phyloP scores from a whole-genome alignment of 2,329 filamentous ascomycete species.

The Arthrinium puccinioides region DNA sequence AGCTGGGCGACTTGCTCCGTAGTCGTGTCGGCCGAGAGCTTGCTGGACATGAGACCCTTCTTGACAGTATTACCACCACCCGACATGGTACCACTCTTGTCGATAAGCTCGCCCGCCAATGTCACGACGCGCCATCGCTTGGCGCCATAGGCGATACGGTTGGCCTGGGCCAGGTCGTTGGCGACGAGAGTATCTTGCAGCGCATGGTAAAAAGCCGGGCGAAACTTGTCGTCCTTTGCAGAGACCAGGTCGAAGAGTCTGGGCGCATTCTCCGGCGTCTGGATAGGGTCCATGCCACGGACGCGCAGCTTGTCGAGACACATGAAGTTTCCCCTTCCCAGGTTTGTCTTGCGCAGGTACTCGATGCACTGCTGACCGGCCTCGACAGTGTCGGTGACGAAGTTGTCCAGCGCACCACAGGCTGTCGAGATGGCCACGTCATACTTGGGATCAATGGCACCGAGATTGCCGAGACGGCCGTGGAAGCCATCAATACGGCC shows the following conservation, averaged over 20 bases:
- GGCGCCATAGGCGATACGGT: slow-evolving; percentile 91
- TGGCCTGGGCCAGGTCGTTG: slow-evolving; percentile 87
- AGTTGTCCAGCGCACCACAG: slow-evolving; percentile 84
- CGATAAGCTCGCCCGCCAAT: slow-evolving; percentile 88
- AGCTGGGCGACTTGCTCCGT: slow-evolving; percentile 86
- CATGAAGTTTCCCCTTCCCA: slow-evolving; percentile 95
- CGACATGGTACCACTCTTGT: slow-evolving; percentile 98
- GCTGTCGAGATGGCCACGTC: slow-evolving; percentile 98
- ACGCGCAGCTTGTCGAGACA: slow-evolving; percentile 80
- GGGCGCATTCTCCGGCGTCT: slow-evolving; percentile 87
- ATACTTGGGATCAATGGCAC: slow-evolving; percentile 87
- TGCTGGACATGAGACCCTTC: slow-evolving; percentile 93
- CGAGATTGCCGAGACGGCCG: slow-evolving; percentile 87
- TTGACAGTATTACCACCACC: slow-evolving; percentile 89
- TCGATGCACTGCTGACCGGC: slow-evolving; percentile 97
- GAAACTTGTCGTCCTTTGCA: slow-evolving; percentile 79
- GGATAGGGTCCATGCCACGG: slow-evolving; percentile 70
- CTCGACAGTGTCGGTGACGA: slow-evolving; percentile 94
- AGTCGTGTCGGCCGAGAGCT: slow-evolving; percentile 77
- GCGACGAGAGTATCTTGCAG: slow-evolving; percentile 94
- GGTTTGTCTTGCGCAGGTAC: slow-evolving; percentile 92
- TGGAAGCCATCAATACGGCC: slow-evolving; percentile 97
- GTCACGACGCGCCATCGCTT: slow-evolving; percentile 95
- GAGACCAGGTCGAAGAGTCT: slow-evolving; percentile 89
- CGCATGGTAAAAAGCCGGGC: slow-evolving; percentile 88